Evolutionary conservation across 176 grass and related monocot species (phyloP).

Genomic region (Pharus latifolius): DNA sequence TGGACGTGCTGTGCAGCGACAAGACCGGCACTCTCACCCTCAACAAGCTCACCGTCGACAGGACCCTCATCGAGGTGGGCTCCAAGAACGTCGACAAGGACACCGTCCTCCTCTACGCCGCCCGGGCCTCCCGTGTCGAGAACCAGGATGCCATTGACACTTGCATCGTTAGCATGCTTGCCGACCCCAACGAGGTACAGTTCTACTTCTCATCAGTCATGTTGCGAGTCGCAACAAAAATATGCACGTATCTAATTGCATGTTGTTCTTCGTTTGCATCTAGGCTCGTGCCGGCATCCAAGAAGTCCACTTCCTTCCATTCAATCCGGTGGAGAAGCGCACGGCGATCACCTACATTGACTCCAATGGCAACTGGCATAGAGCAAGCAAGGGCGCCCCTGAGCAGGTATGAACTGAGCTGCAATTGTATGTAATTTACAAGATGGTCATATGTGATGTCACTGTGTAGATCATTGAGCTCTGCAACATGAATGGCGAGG

Average conservation of each 20-base stretch:
- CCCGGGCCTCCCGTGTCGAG: slow-evolving; percentile 74
- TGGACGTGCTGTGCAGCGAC: slow-evolving; percentile 97
- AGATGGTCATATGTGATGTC: background rate
- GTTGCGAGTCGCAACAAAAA: background rate
- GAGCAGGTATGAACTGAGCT: slow-evolving; percentile 36
- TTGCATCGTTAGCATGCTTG: slow-evolving; percentile 76
- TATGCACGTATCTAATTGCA: background rate
- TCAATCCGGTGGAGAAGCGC: slow-evolving; percentile 92
- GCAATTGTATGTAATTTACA: background rate
- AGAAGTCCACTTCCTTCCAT: slow-evolving; percentile 90
- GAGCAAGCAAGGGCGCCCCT: slow-evolving; percentile 84
- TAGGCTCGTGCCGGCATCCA: slow-evolving; percentile 65
- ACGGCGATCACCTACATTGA: slow-evolving; percentile 93
- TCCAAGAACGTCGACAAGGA: slow-evolving; percentile 58
- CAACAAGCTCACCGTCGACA: slow-evolving; percentile 95
- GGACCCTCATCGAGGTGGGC: slow-evolving; percentile 69
- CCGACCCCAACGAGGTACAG: slow-evolving; percentile 66
- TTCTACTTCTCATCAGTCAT: background rate
- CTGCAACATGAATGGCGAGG: slow-evolving; percentile 52
- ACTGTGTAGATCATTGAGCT: slow-evolving; percentile 69
- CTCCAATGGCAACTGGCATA: slow-evolving; percentile 64
- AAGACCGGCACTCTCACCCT: slow-evolving; percentile 93
- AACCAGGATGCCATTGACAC: slow-evolving; percentile 96
- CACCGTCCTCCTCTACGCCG: slow-evolving; percentile 66
- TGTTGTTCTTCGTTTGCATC: background rate